Evolutionary conservation across 2,329 filamentous ascomycete genomes (phyloP), one percentile per base, ranked within the genome.

Genomic region (Tolypocladium ophioglossoides): DNA sequence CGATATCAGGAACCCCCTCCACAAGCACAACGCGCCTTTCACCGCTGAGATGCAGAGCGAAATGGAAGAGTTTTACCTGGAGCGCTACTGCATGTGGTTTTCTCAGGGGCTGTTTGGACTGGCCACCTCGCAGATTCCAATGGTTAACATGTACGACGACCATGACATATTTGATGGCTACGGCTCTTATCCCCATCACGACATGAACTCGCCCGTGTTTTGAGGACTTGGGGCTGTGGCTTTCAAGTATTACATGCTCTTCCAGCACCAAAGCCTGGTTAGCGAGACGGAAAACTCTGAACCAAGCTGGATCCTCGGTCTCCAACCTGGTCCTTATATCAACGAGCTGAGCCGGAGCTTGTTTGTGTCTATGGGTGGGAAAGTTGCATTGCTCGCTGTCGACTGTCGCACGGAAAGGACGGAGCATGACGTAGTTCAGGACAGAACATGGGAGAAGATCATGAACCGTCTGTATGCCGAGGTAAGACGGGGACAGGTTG

Each of bases 231-330:
- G 94, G 2, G 87, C 87, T 39, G 84, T 97, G 51, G 92, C 92
- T 0, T 97, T 94, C 80, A 99, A 99, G 69, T 99, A 97, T 71
- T 99, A 99, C 65, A 86, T 99, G 84, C 79, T 99, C 10, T 99
- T 99, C 74, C 94, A 99, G 69, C 94, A 99, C 62, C 95, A 99
- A 69, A 95, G 87, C 60, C 77, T 95, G 4, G 74, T 83, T 1
- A 82, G 85, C 48, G 94, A 99, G 72, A 90, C 85, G 0, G 85
- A 95, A 60, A 76, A 79, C 38, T 82, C 87, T 3, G 95, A 99
- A 68, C 89, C 92, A 2, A 96, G 90, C 66, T 97, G 94, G 94
- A 74, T 95, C 20, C 72, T 97, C 4, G 94, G 94, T 7, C 74
- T 80, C 27, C 76, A 79, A 37, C 88, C 86, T 3, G 95, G 95